These are phyloP conservation scores for Leccinum imitatum DNA, from an alignment of 768 basidiomycete species.

Conservation along the genomic window DNA sequence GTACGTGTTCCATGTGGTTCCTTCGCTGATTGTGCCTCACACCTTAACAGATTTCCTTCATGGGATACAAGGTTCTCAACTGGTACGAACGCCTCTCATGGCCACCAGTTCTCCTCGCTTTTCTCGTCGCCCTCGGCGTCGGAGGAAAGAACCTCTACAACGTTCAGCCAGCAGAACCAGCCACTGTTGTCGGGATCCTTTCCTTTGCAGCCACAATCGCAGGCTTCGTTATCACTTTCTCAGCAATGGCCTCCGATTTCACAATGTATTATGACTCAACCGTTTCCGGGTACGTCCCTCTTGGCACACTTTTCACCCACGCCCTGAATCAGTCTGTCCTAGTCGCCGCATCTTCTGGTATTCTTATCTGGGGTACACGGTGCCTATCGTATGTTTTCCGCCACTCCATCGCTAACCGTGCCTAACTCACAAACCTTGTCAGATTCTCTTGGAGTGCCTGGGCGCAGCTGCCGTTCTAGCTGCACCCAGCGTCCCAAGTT, in stretches of 20 bases:
- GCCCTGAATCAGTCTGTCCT: slow-evolving; percentile 8
- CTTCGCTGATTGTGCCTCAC: slow-evolving; percentile 2
- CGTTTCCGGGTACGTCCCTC: slow-evolving; percentile 51
- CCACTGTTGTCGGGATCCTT: slow-evolving; percentile 53
- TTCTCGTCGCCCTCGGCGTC: slow-evolving; percentile 68
- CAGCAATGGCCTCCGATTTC: slow-evolving; percentile 67
- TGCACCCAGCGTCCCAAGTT: slow-evolving; percentile 52
- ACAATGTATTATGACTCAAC: slow-evolving; percentile 64
- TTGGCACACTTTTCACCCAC: background rate
- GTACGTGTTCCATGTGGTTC: slow-evolving; percentile 32
- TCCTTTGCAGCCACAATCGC: slow-evolving; percentile 69
- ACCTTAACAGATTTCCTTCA: slow-evolving; percentile 53
- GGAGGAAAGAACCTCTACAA: slow-evolving; percentile 66
- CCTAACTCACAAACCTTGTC: background rate
- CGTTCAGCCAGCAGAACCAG: slow-evolving; percentile 47
- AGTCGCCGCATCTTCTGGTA: slow-evolving; percentile 64
- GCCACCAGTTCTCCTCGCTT: slow-evolving; percentile 77
- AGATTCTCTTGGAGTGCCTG: slow-evolving; percentile 49
- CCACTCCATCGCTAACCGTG: background rate
- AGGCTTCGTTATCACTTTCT: slow-evolving; percentile 69
- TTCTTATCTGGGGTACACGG: slow-evolving; percentile 62
- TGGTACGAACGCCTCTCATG: slow-evolving; percentile 75
- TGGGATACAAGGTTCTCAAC: slow-evolving; percentile 62
- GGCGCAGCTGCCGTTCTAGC: slow-evolving; percentile 69
- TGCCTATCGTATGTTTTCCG: slow-evolving; percentile 53